These are phyloP conservation scores for Hypomontagnella monticulosa DNA, from an alignment of 495 filamentous ascomycete species.

Conservation along the genomic window DNA sequence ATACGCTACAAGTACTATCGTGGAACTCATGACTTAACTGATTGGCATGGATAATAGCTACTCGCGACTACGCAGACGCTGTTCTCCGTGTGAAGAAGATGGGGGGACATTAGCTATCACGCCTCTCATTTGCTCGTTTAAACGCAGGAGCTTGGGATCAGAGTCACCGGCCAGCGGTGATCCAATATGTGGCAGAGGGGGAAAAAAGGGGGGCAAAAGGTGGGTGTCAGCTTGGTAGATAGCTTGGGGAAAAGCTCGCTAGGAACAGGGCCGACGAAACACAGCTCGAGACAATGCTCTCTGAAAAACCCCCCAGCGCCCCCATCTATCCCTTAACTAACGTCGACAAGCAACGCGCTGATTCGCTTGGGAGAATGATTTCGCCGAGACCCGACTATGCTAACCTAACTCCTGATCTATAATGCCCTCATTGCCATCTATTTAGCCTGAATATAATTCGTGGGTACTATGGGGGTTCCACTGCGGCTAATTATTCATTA, in stretches of 20 bases:
- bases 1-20: conserved; percentile 16
- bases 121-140: conserved; percentile 39
- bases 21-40: conserved; percentile 35
- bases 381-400: conserved; percentile 36
- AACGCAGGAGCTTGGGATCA: conserved; percentile 18
- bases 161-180: conserved; percentile 24
- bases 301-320: conserved; percentile 14
- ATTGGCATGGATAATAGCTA: conserved; percentile 43
- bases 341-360: conserved; percentile 10
- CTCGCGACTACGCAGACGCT: conserved; percentile 16
- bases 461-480: conserved; percentile 30
- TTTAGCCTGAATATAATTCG: conserved; percentile 41
- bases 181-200: conserved; percentile 34
- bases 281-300: conserved; percentile 12
- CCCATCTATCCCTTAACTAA: conserved; percentile 12
- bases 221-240: background rate
- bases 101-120: conserved; percentile 19
- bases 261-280: conserved; percentile 23
- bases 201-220: conserved; percentile 5
- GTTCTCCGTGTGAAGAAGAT: conserved; percentile 9
- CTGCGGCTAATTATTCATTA: conserved; percentile 39
- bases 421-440: conserved; percentile 23
- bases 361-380: conserved; percentile 42
- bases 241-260: conserved; percentile 19
- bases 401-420: background rate